phyloP scores from a whole-genome alignment of 345 rosid genomes.

The Pelargonium nanum region DNA sequence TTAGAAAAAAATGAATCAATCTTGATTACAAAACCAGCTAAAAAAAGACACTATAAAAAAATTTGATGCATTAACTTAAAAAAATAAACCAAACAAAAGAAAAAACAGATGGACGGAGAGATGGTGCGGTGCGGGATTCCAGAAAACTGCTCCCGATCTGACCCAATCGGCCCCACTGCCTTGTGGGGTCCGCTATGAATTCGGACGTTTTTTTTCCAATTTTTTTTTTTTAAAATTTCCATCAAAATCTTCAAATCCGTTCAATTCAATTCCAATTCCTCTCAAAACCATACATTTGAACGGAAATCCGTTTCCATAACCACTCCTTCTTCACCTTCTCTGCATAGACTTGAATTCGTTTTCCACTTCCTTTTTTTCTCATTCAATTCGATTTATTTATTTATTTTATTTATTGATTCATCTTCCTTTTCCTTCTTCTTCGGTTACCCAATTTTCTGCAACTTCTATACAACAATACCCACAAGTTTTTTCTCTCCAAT shows the following conservation, averaged over 20 bases:
- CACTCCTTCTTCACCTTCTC: too few species aligned
- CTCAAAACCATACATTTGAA: not conserved
- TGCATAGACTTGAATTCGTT: not conserved
- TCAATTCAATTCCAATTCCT: not conserved
- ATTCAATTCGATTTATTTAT: not conserved
- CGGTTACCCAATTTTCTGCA: not conserved
- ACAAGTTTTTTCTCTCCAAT: not conserved
- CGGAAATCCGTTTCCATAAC: not conserved
- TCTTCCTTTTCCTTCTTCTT: not conserved
- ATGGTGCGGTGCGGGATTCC: not conserved
- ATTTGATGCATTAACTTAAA: too few species aligned
- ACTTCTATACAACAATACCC: too few species aligned
- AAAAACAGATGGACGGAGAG: not conserved
- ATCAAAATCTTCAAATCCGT: not conserved
- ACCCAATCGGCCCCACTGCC: not conserved
- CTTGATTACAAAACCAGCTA: too few species aligned
- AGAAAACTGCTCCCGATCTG: not conserved
- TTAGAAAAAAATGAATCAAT: too few species aligned
- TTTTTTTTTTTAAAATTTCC: too few species aligned
- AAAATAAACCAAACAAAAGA: not conserved
- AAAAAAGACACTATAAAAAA: too few species aligned
- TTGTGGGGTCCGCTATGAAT: not conserved
- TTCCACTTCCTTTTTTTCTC: not conserved
- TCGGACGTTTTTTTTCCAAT: not conserved
- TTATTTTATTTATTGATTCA: not conserved